Evolutionary conservation across 139 green algal genomes (phyloP).

Genomic region (Chlorella sp.): DNA sequence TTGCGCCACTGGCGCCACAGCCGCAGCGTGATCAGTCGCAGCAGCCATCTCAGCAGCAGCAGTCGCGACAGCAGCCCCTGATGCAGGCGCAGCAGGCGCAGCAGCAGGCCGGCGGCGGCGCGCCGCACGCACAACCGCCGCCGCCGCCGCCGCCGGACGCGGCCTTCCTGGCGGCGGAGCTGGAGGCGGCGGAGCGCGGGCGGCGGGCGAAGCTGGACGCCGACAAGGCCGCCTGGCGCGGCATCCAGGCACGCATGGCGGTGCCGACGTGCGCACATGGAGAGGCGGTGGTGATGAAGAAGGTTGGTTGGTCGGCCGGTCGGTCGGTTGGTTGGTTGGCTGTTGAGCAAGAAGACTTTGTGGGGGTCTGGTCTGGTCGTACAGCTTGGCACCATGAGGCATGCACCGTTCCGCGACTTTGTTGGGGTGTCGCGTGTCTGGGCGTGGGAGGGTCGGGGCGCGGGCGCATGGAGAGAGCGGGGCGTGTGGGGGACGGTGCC

Average conservation of each 20-base stretch:
- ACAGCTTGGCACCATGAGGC: too few relatives aligned
- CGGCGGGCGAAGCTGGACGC: background rate
- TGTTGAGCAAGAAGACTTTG: too few relatives aligned
- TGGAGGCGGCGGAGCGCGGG: background rate
- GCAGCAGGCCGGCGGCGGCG: background rate
- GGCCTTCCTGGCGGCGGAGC: constrained; percentile 3
- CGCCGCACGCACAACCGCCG: background rate
- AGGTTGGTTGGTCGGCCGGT: too few relatives aligned
- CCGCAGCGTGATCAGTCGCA: background rate
- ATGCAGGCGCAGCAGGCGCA: background rate
- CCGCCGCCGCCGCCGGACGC: background rate
- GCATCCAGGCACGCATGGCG: constrained; percentile 32
- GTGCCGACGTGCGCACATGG: constrained; percentile 48
- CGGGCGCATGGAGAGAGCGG: too few relatives aligned
- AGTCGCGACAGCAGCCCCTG: background rate
- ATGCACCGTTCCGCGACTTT: too few relatives aligned
- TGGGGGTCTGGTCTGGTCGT: too few relatives aligned
- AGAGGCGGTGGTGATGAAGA: constrained; percentile 46
- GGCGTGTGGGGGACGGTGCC: too few relatives aligned
- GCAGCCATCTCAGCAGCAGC: constrained; percentile 8
- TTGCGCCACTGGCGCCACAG: too few relatives aligned
- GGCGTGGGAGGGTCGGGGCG: too few relatives aligned
- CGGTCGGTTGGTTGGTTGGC: too few relatives aligned
- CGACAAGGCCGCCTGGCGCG: constrained; percentile 31
- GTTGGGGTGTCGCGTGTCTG: too few relatives aligned